phyloP scores from a whole-genome alignment of 306 rosid species.

The Rubus parviflorus region DNA sequence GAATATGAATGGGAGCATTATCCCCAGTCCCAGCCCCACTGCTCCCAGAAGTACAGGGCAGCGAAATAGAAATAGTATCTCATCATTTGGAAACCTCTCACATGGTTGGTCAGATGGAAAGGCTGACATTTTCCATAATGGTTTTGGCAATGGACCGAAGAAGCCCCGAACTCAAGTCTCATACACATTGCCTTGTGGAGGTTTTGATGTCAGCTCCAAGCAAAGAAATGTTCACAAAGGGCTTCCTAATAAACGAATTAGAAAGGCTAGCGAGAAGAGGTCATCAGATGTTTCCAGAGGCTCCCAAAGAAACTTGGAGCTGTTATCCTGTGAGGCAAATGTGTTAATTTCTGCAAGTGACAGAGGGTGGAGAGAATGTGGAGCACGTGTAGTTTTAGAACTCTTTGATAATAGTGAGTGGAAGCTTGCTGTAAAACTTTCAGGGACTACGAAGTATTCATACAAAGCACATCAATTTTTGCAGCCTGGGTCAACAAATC shows the following conservation, averaged over 20 bases:
- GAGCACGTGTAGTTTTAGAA: constrained; percentile 69
- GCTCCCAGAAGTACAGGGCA: constrained; percentile 86
- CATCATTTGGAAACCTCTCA: constrained; percentile 55
- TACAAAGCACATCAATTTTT: constrained; percentile 94
- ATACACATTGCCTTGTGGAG: constrained; percentile 70
- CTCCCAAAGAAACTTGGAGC: constrained; percentile 60
- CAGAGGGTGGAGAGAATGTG: constrained; percentile 92
- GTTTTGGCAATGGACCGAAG: constrained; percentile 80
- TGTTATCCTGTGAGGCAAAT: constrained; percentile 73
- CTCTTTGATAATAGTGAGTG: constrained; percentile 83
- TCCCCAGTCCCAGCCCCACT: constrained; percentile 73
- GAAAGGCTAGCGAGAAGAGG: constrained; percentile 83
- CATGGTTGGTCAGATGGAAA: constrained; percentile 76
- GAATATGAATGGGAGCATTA: constrained; percentile 53
- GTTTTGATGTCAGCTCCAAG: constrained; percentile 58
- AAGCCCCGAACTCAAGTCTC: constrained; percentile 94
- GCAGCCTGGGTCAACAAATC: constrained; percentile 97
- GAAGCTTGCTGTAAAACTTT: constrained; percentile 82
- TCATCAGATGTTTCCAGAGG: constrained; percentile 53
- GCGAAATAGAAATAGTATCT: constrained; percentile 52
- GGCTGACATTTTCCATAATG: constrained; percentile 54
- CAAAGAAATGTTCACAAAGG: constrained; percentile 53
- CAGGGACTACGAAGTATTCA: constrained; percentile 70
- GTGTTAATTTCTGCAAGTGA: constrained; percentile 68
- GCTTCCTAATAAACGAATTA: constrained; percentile 69